Evolutionary conservation across 2,329 filamentous ascomycete species (phyloP).

Genomic region (Colletotrichum sp.): DNA sequence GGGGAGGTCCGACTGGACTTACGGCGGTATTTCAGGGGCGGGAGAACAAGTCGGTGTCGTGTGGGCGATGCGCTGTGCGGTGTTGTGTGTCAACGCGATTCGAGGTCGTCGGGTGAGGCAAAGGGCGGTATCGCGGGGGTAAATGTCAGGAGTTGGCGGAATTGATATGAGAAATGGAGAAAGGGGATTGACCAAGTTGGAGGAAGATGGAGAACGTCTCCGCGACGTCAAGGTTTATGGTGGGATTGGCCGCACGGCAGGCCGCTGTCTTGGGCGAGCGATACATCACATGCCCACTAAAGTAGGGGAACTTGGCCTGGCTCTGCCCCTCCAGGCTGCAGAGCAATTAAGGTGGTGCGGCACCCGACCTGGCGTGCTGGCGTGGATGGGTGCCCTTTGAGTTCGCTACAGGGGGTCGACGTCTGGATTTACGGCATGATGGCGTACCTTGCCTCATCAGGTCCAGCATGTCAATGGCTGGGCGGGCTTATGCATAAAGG

Average conservation of each 20-base stretch:
- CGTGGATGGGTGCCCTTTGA: neutral
- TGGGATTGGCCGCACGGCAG: neutral
- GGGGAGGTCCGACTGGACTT: conserved; percentile 1
- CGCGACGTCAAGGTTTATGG: conserved; percentile 15
- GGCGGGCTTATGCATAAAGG: neutral
- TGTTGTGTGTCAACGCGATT: neutral
- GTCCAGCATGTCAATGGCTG: neutral
- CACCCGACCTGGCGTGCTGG: neutral
- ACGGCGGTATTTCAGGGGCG: conserved; percentile 10
- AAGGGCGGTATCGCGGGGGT: neutral
- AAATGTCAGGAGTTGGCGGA: neutral
- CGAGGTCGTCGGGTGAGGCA: neutral
- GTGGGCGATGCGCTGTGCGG: neutral
- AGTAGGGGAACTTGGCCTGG: neutral
- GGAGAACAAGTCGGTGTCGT: neutral
- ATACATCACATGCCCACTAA: conserved; percentile 18
- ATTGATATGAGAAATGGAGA: conserved; percentile 6
- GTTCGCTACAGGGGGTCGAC: neutral
- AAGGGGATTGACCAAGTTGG: conserved; percentile 1
- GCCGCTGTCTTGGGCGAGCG: neutral
- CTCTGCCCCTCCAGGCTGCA: conserved; percentile 14
- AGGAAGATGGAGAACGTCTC: conserved; percentile 9
- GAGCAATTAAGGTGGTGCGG: neutral
- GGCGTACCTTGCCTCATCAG: neutral
- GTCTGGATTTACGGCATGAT: neutral